These are phyloP conservation scores for Camellia lanceoleosa DNA, from an alignment of 148 eudicot genomes.

Conservation along the genomic window DNA sequence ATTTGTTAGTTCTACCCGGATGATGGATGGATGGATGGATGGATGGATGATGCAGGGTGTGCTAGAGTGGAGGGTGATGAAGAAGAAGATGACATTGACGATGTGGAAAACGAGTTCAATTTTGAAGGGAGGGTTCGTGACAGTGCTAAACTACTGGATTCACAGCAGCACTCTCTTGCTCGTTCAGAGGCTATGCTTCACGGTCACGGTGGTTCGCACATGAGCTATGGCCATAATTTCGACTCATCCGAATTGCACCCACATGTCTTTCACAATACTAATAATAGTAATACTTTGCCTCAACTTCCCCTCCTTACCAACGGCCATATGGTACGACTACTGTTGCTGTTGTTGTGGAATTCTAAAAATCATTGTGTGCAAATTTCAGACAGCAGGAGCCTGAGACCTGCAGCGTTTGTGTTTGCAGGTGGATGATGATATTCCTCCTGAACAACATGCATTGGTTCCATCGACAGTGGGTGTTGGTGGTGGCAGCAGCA, in stretches of 20 bases:
- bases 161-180: background rate
- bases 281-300: background rate
- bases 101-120: conserved; percentile 25
- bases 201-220: background rate
- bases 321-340: conserved; percentile 8
- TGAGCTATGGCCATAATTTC: background rate
- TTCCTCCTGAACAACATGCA: conserved; percentile 7
- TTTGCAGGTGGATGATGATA: conserved; percentile 17
- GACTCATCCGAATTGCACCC: background rate
- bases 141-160: background rate
- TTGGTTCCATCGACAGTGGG: background rate
- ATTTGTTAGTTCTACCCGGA: background rate
- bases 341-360: background rate
- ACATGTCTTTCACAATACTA: too few relatives aligned
- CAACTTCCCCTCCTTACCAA: conserved; percentile 17
- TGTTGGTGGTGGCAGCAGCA: background rate
- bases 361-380: background rate
- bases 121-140: background rate
- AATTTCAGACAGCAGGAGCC: background rate
- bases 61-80: conserved; percentile 30
- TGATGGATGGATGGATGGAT: background rate
- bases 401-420: background rate
- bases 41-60: conserved; percentile 10
- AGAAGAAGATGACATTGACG: conserved; percentile 30
- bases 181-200: background rate